Percentiles rank a stretch among this genome's conserved stretches.
Evolutionary conservation across 441 rosid genomes (phyloP).

Genomic region (Sinapis alba): DNA sequence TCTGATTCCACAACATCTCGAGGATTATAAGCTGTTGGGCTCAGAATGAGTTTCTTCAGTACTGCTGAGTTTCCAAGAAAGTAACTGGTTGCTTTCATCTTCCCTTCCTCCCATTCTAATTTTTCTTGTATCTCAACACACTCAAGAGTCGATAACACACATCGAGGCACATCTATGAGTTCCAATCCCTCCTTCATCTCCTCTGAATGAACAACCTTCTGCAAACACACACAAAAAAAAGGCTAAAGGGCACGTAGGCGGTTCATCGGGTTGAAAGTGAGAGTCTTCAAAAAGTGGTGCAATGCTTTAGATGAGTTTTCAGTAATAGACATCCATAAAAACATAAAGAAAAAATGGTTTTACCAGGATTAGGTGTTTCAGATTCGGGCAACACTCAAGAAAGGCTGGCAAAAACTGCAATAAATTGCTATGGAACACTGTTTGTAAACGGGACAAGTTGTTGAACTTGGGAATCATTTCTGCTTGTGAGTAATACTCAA

Average conservation of each 20-base stretch:
- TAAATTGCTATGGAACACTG: background rate
- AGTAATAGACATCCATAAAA: background rate
- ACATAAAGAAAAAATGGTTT: background rate
- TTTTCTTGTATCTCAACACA: constrained; percentile 2
- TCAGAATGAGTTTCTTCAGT: constrained; percentile 10
- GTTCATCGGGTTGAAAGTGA: no score
- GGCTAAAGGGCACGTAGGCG: no score
- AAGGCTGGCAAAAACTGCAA: constrained; percentile 1
- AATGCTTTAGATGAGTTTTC: background rate
- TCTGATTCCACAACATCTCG: background rate
- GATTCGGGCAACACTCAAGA: constrained; percentile 13
- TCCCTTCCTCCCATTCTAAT: background rate
- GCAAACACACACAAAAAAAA: background rate
- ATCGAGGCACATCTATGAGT: background rate
- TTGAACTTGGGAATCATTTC: constrained; percentile 8
- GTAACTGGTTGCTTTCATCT: background rate
- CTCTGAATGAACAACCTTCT: background rate
- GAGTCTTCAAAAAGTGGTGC: no score
- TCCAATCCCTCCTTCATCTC: background rate
- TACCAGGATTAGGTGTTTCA: constrained; percentile 25
- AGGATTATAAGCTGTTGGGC: background rate
- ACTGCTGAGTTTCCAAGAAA: constrained; percentile 15
- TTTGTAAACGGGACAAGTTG: background rate
- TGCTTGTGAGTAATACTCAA: background rate
- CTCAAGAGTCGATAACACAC: constrained; percentile 4